Conservation (phyloP, 1,284 basidiomycete species). For the Microbotryum lychnidis-dioicae region DNA sequence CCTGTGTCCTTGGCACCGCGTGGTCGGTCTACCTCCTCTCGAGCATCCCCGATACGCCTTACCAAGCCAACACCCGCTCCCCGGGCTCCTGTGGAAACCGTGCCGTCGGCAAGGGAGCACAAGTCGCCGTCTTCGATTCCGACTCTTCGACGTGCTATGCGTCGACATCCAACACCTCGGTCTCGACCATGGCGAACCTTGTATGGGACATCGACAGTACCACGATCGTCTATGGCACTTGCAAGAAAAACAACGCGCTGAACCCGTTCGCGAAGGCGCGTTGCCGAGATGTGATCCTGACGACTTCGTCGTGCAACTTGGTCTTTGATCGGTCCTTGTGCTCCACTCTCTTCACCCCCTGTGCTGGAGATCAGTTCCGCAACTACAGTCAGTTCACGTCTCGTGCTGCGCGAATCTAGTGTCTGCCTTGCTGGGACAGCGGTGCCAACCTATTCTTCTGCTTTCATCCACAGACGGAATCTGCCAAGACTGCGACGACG, state of each 20-base stretch:
- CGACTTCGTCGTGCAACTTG: background rate
- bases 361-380: background rate
- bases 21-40: background rate
- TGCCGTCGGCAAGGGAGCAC: background rate
- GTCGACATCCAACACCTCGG: background rate
- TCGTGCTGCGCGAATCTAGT: no score
- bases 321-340: background rate
- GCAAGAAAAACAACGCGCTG: background rate
- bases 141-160: background rate
- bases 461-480: background rate
- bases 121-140: background rate
- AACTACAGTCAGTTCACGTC: background rate
- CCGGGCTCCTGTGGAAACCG: background rate
- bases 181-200: background rate
- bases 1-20: background rate
- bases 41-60: background rate
- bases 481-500: background rate
- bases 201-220: background rate
- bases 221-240: background rate
- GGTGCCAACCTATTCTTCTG: no score
- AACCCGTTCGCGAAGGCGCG: background rate
- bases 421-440: no score
- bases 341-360: background rate
- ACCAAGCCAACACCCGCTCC: background rate
- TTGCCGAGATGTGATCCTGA: background rate